phyloP scores from a whole-genome alignment of 148 eudicot species.

The Fagopyrum tataricum region DNA sequence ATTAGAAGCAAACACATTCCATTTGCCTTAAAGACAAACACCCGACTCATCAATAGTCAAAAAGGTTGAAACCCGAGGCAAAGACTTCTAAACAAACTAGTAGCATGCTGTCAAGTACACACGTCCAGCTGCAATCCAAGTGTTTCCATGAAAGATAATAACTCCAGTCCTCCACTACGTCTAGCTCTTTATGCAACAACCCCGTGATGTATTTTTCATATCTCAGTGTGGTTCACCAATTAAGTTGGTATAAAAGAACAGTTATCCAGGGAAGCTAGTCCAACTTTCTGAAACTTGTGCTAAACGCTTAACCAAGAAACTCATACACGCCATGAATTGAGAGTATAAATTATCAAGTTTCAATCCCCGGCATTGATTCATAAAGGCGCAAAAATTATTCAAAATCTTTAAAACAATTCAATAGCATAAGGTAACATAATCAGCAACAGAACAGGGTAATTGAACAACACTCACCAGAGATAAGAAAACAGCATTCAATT shows the following conservation, averaged over 20 bases:
- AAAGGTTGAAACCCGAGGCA: background rate
- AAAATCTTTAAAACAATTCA: background rate
- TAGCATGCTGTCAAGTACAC: background rate
- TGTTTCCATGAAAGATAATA: background rate
- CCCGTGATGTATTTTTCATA: background rate
- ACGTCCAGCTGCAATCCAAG: background rate
- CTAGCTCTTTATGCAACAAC: background rate
- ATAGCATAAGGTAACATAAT: background rate
- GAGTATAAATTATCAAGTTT: background rate
- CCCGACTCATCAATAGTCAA: background rate
- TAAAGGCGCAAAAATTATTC: background rate
- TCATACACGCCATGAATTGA: background rate
- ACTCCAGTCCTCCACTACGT: background rate
- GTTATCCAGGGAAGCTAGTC: background rate
- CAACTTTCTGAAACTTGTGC: background rate
- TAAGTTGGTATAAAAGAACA: background rate
- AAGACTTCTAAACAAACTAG: background rate
- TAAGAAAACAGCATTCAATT: background rate
- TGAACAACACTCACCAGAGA: background rate
- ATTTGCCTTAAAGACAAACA: background rate
- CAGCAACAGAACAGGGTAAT: background rate
- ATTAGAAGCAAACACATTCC: background rate
- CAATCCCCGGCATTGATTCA: background rate
- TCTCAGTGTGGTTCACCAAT: background rate
- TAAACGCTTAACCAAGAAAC: background rate